Conservation (phyloP, 306 rosid genomes). For the Dalbergia cochinchinensis region DNA sequence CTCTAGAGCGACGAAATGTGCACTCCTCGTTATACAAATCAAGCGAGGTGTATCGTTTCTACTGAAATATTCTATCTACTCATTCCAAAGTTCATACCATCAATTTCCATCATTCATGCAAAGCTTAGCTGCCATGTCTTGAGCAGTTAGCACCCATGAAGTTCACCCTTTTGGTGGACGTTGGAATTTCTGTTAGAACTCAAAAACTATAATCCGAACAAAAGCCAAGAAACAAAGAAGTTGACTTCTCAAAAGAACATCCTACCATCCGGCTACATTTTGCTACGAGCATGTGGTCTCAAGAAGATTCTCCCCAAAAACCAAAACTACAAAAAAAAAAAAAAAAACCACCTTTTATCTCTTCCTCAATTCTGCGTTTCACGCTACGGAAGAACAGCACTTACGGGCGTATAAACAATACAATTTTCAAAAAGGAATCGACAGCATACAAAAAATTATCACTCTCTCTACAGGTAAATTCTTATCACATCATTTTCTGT, state of each 20-base stretch:
- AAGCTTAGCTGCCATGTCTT: background rate
- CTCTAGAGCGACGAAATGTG: background rate
- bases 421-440: background rate
- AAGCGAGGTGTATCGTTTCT: too few species aligned
- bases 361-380: background rate
- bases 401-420: background rate
- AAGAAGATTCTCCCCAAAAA: too few species aligned
- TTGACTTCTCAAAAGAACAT: too few species aligned
- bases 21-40: background rate
- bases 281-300: background rate
- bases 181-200: too few species aligned
- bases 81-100: background rate
- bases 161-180: background rate
- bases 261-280: too few species aligned
- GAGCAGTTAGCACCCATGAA: background rate
- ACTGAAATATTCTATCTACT: background rate
- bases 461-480: constrained; percentile 11
- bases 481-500: constrained; percentile 1
- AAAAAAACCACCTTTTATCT: too few species aligned
- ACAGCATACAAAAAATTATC: background rate
- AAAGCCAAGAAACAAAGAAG: too few species aligned
- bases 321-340: too few species aligned
- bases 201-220: too few species aligned
- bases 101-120: background rate
- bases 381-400: background rate